These are phyloP conservation scores for Fennellomyces sp. DNA, from an alignment of 371 early-diverging fungal genomes.

Conservation along the genomic window DNA sequence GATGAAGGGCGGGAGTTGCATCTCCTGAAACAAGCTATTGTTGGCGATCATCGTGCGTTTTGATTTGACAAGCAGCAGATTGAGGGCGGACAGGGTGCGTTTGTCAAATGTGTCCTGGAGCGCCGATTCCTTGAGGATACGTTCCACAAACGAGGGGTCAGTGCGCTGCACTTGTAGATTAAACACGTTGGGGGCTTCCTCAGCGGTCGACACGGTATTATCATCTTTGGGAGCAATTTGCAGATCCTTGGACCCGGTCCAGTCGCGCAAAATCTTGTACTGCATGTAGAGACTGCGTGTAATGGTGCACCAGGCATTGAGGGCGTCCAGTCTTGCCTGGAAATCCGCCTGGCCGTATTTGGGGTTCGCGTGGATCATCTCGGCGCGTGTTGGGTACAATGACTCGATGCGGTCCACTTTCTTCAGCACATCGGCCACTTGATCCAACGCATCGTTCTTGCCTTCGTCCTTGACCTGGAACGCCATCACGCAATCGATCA, in stretches of 20 bases:
- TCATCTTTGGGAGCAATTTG: constrained; percentile 55
- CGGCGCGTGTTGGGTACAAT: constrained; percentile 74
- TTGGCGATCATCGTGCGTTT: constrained; percentile 72
- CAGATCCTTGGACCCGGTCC: constrained; percentile 82
- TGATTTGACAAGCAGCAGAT: constrained; percentile 57
- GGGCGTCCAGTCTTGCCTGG: constrained; percentile 71
- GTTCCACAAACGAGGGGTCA: constrained; percentile 81
- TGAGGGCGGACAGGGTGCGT: constrained; percentile 66
- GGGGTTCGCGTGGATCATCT: constrained; percentile 70
- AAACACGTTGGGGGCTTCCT: constrained; percentile 8
- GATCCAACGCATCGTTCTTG: constrained; percentile 47
- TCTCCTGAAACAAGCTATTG: constrained; percentile 59
- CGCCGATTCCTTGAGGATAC: constrained; percentile 82
- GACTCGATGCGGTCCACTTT: constrained; percentile 78
- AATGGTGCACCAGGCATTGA: constrained; percentile 80
- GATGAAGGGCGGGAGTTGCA: constrained; percentile 73
- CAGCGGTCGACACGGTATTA: constrained; percentile 1
- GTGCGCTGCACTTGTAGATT: constrained; percentile 27
- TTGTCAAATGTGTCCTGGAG: constrained; percentile 81
- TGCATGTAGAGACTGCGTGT: constrained; percentile 75
- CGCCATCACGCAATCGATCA: constrained; percentile 66
- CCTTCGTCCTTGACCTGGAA: constrained; percentile 53
- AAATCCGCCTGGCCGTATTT: constrained; percentile 70
- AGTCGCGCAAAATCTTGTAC: constrained; percentile 73
- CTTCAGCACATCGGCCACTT: constrained; percentile 71